phyloP scores from a whole-genome alignment of 805 yeast genomes.

The Candida sonorensis region DNA sequence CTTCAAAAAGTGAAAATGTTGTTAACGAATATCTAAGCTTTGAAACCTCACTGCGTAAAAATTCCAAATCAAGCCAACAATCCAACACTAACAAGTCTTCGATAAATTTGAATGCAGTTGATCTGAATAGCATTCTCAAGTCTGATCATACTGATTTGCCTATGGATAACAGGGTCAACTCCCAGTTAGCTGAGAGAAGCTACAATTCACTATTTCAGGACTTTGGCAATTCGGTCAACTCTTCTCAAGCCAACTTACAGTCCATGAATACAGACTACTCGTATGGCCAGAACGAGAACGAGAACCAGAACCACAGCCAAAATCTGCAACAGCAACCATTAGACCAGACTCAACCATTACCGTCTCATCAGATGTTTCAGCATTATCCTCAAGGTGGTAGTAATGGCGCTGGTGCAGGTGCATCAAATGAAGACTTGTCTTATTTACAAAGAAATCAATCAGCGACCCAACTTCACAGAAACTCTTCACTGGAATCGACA shows the following conservation, averaged over 20 bases:
- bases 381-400: no score
- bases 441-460: neutral
- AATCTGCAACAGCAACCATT: no score
- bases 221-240: constrained; percentile 1
- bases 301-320: neutral
- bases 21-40: no score
- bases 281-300: neutral
- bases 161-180: no score
- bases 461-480: neutral
- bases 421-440: neutral
- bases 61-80: no score
- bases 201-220: constrained; percentile 7
- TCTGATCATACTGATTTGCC: neutral
- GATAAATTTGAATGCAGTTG: neutral
- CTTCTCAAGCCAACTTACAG: neutral
- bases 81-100: neutral
- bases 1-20: no score
- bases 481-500: neutral
- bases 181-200: constrained; percentile 1
- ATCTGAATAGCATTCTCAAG: neutral
- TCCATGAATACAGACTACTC: neutral
- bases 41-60: no score
- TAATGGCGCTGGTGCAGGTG: no score
- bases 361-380: no score
- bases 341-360: no score